Evolutionary conservation across 345 rosid genomes (phyloP).

Genomic region (Citrus glauca): DNA sequence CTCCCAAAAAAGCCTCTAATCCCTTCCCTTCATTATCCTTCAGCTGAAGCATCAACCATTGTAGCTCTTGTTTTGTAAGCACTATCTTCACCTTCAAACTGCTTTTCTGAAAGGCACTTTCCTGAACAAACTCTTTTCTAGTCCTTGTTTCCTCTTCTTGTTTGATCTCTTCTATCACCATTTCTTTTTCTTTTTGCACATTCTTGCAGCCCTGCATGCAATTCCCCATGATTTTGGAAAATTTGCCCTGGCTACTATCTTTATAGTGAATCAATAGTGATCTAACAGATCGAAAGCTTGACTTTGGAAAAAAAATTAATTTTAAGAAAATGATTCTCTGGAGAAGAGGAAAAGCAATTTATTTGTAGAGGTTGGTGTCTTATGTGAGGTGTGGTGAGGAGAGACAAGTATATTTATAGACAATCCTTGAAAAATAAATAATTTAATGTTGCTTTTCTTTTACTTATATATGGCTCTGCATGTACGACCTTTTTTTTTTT

Average conservation of each 20-base stretch:
- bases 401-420: not conserved
- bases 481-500: not conserved
- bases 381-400: not conserved
- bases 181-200: slow-evolving; percentile 10
- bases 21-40: slow-evolving; percentile 25
- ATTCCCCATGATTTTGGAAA: slow-evolving; percentile 37
- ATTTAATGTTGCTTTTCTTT: too few relatives aligned
- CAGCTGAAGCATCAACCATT: slow-evolving; percentile 49
- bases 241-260: too few relatives aligned
- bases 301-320: too few relatives aligned
- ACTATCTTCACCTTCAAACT: slow-evolving; percentile 70
- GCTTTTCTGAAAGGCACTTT: slow-evolving; percentile 21
- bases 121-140: not conserved
- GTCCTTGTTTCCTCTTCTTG: not conserved
- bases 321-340: not conserved
- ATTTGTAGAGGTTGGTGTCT: not conserved
- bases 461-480: not conserved
- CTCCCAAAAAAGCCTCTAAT: slow-evolving; percentile 37
- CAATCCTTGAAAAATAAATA: not conserved
- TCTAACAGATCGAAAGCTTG: too few relatives aligned
- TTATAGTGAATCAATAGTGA: too few relatives aligned
- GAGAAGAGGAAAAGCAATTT: not conserved
- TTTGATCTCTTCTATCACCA: not conserved
- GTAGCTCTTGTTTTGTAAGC: slow-evolving; percentile 68
- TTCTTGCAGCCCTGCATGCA: slow-evolving; percentile 26